Percentiles rank a stretch among this genome's conserved stretches.
Conservation (phyloP, 164 flowering plant genomes). For the Kalanchoe fedtschenkoi region DNA sequence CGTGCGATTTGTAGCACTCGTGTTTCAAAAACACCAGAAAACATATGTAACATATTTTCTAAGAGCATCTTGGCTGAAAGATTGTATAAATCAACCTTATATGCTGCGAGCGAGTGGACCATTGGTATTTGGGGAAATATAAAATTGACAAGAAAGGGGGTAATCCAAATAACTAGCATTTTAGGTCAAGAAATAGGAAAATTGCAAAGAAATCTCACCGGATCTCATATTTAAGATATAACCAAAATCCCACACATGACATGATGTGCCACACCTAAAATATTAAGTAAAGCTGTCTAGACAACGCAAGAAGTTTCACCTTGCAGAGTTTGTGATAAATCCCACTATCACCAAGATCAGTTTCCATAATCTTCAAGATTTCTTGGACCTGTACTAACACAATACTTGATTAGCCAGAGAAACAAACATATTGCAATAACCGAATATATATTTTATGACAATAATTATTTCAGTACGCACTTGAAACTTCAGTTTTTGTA, state of each 20-base stretch:
- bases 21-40: no score
- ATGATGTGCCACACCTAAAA: neutral
- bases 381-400: constrained; percentile 44
- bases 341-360: constrained; percentile 65
- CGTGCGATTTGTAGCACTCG: no score
- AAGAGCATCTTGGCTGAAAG: no score
- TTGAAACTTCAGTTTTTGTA: neutral
- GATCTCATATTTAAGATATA: no score
- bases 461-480: neutral
- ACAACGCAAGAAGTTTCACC: constrained; percentile 17
- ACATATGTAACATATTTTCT: no score
- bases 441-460: neutral
- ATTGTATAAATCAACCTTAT: no score
- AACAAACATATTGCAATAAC: neutral
- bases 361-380: constrained; percentile 63
- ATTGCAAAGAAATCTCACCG: no score
- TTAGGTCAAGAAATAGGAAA: no score
- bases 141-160: no score
- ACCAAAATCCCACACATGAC: neutral
- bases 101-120: no score
- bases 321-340: constrained; percentile 50
- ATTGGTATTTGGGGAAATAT: no score
- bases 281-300: neutral
- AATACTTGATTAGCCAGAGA: neutral
- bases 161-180: no score